These are phyloP conservation scores for Canna indica DNA, from an alignment of 176 grass and related monocot genomes.

Conservation along the genomic window DNA sequence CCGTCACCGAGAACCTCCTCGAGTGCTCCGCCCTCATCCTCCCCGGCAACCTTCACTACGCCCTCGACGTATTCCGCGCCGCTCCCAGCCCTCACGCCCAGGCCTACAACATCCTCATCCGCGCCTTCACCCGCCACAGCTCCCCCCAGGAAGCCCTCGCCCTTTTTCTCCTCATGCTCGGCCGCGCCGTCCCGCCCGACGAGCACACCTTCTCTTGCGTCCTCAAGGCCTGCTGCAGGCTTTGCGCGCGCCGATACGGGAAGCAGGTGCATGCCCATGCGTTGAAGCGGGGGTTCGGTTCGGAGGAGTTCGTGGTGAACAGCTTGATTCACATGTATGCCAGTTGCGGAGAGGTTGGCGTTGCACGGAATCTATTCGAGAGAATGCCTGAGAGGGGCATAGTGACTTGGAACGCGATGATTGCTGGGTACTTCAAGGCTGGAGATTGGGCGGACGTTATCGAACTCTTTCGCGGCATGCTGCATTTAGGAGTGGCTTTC, in stretches of 20 bases:
- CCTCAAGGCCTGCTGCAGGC: conserved; percentile 21
- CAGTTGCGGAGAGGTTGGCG: conserved; percentile 7
- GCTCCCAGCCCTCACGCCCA: conserved; percentile 10
- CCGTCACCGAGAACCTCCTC: conserved; percentile 15
- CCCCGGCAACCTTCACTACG: conserved; percentile 32
- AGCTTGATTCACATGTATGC: conserved; percentile 29
- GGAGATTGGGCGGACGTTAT: conserved; percentile 34
- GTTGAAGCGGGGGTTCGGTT: conserved; percentile 10
- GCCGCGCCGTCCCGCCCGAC: conserved; percentile 2
- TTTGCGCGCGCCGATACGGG: background rate
- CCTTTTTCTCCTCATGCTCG: conserved; percentile 61
- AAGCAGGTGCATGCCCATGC: conserved; percentile 1
- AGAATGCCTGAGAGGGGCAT: conserved; percentile 17
- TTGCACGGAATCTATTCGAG: conserved; percentile 18
- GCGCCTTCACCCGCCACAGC: conserved; percentile 28
- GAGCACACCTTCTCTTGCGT: conserved; percentile 24
- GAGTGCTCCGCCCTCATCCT: conserved; percentile 20
- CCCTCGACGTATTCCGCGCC: conserved; percentile 32
- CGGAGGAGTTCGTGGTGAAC: conserved; percentile 24
- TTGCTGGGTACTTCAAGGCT: conserved; percentile 33
- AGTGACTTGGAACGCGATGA: conserved; percentile 43
- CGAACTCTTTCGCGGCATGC: conserved; percentile 37
- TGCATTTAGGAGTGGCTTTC: conserved; percentile 34
- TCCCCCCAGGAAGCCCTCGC: conserved; percentile 28
- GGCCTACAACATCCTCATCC: conserved; percentile 45